These are phyloP conservation scores for Pseudocercospora pini-densiflorae DNA, from an alignment of 2,329 filamentous ascomycete species.

Conservation along the genomic window DNA sequence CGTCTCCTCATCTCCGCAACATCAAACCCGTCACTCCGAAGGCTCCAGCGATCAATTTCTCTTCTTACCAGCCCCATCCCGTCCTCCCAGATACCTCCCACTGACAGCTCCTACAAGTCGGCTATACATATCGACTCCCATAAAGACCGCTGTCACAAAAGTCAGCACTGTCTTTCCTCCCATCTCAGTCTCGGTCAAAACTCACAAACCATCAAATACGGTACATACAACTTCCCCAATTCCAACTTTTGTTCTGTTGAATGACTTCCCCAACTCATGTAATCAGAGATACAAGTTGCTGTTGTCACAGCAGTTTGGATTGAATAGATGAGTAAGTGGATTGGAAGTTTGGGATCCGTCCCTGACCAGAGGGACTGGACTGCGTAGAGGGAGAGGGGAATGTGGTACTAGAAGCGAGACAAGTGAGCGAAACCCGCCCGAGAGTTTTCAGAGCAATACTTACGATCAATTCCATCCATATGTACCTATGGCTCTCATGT, in stretches of 20 bases:
- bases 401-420: too few species aligned
- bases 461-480: constrained; percentile 58
- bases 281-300: constrained; percentile 65
- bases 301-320: constrained; percentile 66
- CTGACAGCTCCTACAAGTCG: constrained; percentile 32
- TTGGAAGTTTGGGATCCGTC: constrained; percentile 61
- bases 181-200: constrained; percentile 21
- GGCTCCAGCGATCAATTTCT: too few species aligned
- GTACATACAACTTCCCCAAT: constrained; percentile 59
- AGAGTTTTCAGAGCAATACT: too few species aligned
- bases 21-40: too few species aligned
- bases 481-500: constrained; percentile 31
- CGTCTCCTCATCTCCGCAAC: too few species aligned
- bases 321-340: constrained; percentile 65
- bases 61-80: constrained; percentile 19
- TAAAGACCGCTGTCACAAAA: constrained; percentile 42
- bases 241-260: constrained; percentile 52
- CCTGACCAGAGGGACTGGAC: constrained; percentile 56
- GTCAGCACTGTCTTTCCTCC: background rate
- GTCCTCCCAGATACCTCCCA: constrained; percentile 11
- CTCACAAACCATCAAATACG: constrained; percentile 62
- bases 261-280: constrained; percentile 59
- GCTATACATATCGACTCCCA: constrained; percentile 49
- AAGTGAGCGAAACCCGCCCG: too few species aligned
- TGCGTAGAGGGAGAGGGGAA: constrained; percentile 65